Evolutionary conservation across 352 stramenopile species (phyloP).

Genomic region (Globisporangium okanoganense): DNA sequence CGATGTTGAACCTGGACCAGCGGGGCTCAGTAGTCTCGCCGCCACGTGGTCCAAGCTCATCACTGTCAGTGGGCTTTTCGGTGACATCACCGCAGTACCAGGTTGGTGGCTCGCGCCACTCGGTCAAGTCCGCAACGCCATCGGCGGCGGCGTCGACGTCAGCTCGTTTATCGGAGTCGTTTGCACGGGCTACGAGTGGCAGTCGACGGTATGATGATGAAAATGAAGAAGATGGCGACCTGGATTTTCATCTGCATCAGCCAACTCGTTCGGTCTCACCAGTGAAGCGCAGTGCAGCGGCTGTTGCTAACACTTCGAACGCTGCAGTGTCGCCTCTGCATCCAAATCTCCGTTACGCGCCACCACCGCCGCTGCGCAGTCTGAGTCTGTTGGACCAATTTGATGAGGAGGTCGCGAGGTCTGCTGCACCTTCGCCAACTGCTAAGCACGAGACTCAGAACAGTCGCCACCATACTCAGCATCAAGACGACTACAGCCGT

Average conservation of each 20-base stretch:
- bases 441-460: background rate
- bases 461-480: background rate
- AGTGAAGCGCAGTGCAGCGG: background rate
- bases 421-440: background rate
- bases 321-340: conserved; percentile 2
- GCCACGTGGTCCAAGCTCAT: background rate
- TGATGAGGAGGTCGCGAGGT: background rate
- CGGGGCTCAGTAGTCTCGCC: conserved; percentile 5
- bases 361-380: background rate
- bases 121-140: background rate
- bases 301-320: background rate
- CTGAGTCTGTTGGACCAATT: background rate
- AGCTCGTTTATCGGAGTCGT: background rate
- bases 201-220: background rate
- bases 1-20: conserved; percentile 73
- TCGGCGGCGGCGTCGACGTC: background rate
- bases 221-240: background rate
- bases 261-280: conserved; percentile 3
- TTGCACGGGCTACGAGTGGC: background rate
- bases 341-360: conserved; percentile 5
- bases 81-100: background rate
- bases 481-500: background rate
- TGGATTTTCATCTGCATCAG: conserved; percentile 8
- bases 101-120: background rate
- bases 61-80: background rate